phyloP scores from a whole-genome alignment of 306 rosid genomes.

The Lithocarpus polystachyus region DNA sequence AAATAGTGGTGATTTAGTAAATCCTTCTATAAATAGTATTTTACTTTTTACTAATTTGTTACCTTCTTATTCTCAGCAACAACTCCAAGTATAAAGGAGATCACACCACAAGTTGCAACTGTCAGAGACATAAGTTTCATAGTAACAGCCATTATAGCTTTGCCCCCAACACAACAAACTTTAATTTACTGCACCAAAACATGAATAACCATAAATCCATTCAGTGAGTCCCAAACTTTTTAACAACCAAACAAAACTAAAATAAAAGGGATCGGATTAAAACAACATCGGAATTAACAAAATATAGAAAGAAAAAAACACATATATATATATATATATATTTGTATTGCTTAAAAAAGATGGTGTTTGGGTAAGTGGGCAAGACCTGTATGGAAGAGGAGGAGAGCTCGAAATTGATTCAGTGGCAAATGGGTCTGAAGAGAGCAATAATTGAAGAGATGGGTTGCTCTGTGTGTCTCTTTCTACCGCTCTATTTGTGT shows the following conservation, averaged over 20 bases:
- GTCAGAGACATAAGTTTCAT: conserved; percentile 21
- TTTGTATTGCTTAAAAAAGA: too few relatives aligned
- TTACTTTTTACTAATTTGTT: not conserved
- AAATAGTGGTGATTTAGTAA: not conserved
- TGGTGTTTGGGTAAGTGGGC: too few relatives aligned
- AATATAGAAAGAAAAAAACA: not conserved
- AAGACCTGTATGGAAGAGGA: too few relatives aligned
- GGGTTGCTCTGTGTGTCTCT: too few relatives aligned
- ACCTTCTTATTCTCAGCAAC: conserved; percentile 43
- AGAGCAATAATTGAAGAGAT: too few relatives aligned
- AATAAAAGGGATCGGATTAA: not conserved
- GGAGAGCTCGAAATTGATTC: too few relatives aligned
- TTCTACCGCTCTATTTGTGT: too few relatives aligned
- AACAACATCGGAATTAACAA: not conserved
- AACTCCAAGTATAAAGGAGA: conserved; percentile 35
- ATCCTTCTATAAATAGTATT: not conserved
- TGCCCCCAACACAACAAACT: not conserved
- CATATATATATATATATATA: too few relatives aligned
- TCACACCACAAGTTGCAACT: conserved; percentile 17
- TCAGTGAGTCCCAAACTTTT: not conserved
- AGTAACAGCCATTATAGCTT: conserved; percentile 2
- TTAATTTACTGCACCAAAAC: not conserved
- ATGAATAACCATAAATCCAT: not conserved
- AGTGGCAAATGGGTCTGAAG: too few relatives aligned
- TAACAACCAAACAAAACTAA: too few relatives aligned